phyloP scores from a whole-genome alignment of 2,329 filamentous ascomycete species.

The Penicillium oxalicum region DNA sequence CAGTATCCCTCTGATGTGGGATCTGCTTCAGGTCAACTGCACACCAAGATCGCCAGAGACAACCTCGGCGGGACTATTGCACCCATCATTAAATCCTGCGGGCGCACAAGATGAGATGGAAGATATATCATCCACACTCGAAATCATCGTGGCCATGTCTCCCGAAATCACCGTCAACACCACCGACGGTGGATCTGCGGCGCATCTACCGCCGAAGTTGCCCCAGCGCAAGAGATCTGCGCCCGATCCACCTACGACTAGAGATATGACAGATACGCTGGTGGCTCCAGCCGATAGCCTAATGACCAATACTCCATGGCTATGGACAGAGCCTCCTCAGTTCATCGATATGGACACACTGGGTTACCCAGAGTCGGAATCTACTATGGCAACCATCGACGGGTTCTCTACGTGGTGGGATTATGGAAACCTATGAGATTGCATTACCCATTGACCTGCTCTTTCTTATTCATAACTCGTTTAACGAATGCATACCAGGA shows the following conservation, averaged over 20 bases:
- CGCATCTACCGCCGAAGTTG: conserved; percentile 34
- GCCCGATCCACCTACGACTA: conserved; percentile 7
- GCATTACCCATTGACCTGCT: conserved; percentile 20
- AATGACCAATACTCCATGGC: conserved; percentile 33
- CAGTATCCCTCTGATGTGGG: conserved; percentile 50
- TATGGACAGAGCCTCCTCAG: conserved; percentile 30
- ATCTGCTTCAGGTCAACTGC: conserved; percentile 47
- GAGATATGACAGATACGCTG: conserved; percentile 19
- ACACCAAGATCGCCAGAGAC: conserved; percentile 33
- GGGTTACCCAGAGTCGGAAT: conserved; percentile 24
- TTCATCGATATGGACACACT: conserved; percentile 30
- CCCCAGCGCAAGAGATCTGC: conserved; percentile 11
- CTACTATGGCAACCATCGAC: conserved; percentile 25
- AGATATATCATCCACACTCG: conserved; percentile 35
- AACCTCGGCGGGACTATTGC: conserved; percentile 38
- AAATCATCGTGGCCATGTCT: conserved; percentile 49
- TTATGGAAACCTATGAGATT: conserved; percentile 29
- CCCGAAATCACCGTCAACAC: conserved; percentile 50
- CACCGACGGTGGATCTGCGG: conserved; percentile 47
- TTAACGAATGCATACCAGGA: conserved; percentile 11
- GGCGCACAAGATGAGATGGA: conserved; percentile 28
- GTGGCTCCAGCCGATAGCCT: conserved; percentile 30
- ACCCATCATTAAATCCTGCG: conserved; percentile 37
- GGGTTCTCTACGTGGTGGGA: conserved; percentile 34
- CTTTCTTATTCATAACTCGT: conserved; percentile 1